Conservation (phyloP, 805 yeast genomes). For the Candida easanensis region DNA sequence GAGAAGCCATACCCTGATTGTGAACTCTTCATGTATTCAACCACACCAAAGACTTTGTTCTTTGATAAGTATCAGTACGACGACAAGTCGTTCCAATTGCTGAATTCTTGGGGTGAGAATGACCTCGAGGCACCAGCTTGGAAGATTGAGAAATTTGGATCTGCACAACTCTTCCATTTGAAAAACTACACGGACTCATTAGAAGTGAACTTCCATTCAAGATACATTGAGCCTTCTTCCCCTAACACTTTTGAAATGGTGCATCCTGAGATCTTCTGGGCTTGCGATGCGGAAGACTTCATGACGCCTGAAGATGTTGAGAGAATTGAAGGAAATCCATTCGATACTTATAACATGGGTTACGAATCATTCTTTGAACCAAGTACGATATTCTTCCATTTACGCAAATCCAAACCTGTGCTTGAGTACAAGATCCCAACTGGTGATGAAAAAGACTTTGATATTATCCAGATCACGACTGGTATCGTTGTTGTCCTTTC, state of each 20-base stretch:
- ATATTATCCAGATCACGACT: constrained; percentile 35
- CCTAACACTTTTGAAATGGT: constrained; percentile 22
- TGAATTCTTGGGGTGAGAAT: constrained; percentile 50
- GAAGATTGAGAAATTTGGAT: constrained; percentile 43
- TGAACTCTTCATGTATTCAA: constrained; percentile 40
- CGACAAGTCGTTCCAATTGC: constrained; percentile 30
- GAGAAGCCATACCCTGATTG: constrained; percentile 31
- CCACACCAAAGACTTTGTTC: constrained; percentile 45
- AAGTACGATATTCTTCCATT: constrained; percentile 41
- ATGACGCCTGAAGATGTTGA: constrained; percentile 23
- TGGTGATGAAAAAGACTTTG: constrained; percentile 32
- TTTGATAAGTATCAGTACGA: constrained; percentile 55
- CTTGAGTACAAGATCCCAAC: constrained; percentile 39
- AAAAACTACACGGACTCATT: constrained; percentile 23
- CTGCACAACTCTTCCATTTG: constrained; percentile 40
- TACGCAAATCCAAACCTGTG: constrained; percentile 14
- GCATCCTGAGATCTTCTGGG: constrained; percentile 47
- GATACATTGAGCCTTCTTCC: constrained; percentile 44
- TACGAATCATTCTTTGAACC: constrained; percentile 45
- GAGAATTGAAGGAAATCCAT: constrained; percentile 32
- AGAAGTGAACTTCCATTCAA: constrained; percentile 46
- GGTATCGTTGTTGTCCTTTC: constrained; percentile 33
- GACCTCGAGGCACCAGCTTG: constrained; percentile 58
- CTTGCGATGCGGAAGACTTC: constrained; percentile 38
- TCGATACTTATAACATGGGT: constrained; percentile 40